Conservation (phyloP, 805 yeast species). For the Wickerhamiella kurtzmanii region DNA sequence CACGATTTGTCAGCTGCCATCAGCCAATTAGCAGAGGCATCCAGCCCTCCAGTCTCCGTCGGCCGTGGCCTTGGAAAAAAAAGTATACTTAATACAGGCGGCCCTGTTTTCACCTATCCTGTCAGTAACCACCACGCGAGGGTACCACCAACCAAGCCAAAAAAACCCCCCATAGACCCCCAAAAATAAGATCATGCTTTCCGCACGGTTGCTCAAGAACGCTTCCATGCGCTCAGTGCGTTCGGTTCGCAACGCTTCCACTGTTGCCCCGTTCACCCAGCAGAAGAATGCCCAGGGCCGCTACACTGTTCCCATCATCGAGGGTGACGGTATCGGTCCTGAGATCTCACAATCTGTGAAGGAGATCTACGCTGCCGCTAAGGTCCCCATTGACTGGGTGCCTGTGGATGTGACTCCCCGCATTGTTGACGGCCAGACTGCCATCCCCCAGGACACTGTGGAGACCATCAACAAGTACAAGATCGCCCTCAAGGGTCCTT, state of each 20-base stretch:
- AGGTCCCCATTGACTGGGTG: constrained; percentile 96
- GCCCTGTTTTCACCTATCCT: neutral
- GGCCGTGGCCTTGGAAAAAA: neutral
- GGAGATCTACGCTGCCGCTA: constrained; percentile 83
- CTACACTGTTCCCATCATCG: constrained; percentile 87
- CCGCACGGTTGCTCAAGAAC: neutral
- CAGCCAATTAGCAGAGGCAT: neutral
- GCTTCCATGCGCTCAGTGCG: neutral
- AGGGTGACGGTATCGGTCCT: constrained; percentile 96
- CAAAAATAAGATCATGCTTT: neutral
- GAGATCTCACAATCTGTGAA: constrained; percentile 93
- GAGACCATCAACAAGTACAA: constrained; percentile 83
- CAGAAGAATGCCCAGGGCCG: constrained; percentile 44
- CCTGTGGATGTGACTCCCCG: constrained; percentile 91
- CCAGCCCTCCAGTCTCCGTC: neutral
- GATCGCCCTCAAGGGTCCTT: constrained; percentile 95
- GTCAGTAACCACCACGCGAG: too few relatives aligned
- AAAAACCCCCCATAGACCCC: neutral
- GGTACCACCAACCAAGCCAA: neutral
- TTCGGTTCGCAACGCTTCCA: constrained; percentile 1
- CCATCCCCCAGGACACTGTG: constrained; percentile 84
- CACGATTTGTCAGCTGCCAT: neutral
- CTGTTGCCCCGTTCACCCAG: constrained; percentile 32
- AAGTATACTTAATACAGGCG: neutral
- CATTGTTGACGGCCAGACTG: constrained; percentile 80